These are phyloP conservation scores for Gautieria morchelliformis DNA, from an alignment of 768 basidiomycete genomes.

Conservation along the genomic window DNA sequence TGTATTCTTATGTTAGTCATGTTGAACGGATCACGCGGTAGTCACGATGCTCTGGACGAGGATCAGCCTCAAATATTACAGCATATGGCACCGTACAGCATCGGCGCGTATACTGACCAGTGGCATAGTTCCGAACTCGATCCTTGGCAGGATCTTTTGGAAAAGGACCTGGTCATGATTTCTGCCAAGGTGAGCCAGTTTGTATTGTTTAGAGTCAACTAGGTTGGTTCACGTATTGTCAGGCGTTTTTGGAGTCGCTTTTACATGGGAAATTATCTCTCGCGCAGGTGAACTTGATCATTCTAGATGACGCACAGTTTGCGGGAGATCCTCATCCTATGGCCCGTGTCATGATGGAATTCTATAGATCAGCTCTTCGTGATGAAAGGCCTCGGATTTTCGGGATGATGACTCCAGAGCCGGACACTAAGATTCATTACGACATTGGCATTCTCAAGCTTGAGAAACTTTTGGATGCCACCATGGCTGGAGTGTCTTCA, in stretches of 20 bases:
- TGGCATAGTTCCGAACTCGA: slow-evolving; percentile 16
- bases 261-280: slow-evolving; percentile 29
- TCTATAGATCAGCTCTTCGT: slow-evolving; percentile 29
- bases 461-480: slow-evolving; percentile 30
- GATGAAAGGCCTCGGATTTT: slow-evolving; percentile 35
- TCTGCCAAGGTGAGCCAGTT: slow-evolving; percentile 26
- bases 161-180: slow-evolving; percentile 31
- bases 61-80: slow-evolving; percentile 2
- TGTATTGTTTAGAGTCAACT: slow-evolving; percentile 2
- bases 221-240: background rate
- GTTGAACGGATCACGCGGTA: background rate
- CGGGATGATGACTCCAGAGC: slow-evolving; percentile 24
- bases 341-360: slow-evolving; percentile 35
- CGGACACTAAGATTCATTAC: slow-evolving; percentile 15
- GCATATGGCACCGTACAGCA: slow-evolving; percentile 11
- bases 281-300: slow-evolving; percentile 34
- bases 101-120: slow-evolving; percentile 22
- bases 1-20: background rate
- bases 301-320: slow-evolving; percentile 34
- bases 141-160: slow-evolving; percentile 19
- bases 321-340: slow-evolving; percentile 32
- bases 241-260: slow-evolving; percentile 35
- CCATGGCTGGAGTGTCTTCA: slow-evolving; percentile 28
- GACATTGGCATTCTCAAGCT: slow-evolving; percentile 27
- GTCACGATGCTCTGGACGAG: slow-evolving; percentile 5